Percentiles rank a stretch among this genome's conserved stretches.
Evolutionary conservation across 2,329 filamentous ascomycete species (phyloP).

Genomic region (Fusarium sp.): DNA sequence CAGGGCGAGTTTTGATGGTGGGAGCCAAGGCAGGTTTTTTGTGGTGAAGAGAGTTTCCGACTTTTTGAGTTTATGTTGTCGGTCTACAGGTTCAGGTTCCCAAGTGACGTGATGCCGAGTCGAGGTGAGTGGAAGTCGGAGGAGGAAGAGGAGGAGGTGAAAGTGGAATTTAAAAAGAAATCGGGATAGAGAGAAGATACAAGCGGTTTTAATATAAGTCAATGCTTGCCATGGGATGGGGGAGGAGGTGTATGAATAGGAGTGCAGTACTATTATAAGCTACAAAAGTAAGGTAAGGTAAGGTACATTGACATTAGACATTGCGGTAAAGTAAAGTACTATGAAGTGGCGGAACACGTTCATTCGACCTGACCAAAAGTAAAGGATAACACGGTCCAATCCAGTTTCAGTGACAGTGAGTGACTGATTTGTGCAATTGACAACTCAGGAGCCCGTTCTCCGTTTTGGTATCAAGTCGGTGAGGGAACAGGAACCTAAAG

Average conservation of each 20-base stretch:
- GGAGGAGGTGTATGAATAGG: constrained; percentile 8
- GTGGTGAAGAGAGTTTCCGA: constrained; percentile 12
- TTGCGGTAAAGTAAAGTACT: not conserved
- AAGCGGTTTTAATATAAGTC: constrained; percentile 21
- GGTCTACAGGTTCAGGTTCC: constrained; percentile 12
- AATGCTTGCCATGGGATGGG: constrained; percentile 2
- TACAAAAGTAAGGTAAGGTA: not conserved
- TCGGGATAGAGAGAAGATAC: constrained; percentile 22
- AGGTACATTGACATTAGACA: not conserved
- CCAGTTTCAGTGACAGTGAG: constrained; percentile 2
- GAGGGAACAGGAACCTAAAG: constrained; percentile 34
- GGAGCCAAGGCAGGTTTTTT: constrained; percentile 24
- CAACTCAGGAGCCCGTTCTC: constrained; percentile 31
- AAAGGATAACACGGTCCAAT: constrained; percentile 3
- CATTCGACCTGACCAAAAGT: constrained; percentile 3
- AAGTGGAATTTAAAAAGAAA: not conserved
- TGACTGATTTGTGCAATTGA: constrained; percentile 37
- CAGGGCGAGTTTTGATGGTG: constrained; percentile 30
- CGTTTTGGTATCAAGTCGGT: constrained; percentile 51
- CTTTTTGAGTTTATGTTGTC: constrained; percentile 28
- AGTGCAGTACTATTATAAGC: constrained; percentile 1
- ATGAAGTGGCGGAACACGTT: constrained; percentile 35
- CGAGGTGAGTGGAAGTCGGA: not conserved
- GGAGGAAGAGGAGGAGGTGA: constrained; percentile 1
- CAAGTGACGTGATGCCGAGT: constrained; percentile 21